These are phyloP conservation scores for Fusarium piperis DNA, from an alignment of 2,329 filamentous ascomycete species.

Conservation along the genomic window DNA sequence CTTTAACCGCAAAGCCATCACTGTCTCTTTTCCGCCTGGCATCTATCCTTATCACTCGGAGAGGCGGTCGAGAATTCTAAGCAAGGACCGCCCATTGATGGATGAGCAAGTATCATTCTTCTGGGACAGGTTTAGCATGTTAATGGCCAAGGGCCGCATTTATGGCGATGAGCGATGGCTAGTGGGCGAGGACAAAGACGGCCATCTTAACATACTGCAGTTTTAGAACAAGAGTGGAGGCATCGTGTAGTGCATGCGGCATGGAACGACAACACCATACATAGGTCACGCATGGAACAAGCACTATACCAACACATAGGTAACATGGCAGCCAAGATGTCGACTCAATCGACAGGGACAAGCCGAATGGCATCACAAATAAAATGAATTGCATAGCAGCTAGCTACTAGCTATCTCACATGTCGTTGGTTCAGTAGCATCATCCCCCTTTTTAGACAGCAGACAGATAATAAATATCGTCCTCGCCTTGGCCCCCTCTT, in stretches of 20 bases:
- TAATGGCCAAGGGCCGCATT: slow-evolving; percentile 64
- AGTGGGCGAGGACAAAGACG: slow-evolving; percentile 64
- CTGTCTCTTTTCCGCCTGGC: slow-evolving; percentile 53
- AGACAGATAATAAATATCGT: slow-evolving; percentile 18
- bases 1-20: slow-evolving; percentile 59
- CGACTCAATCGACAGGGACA: background rate
- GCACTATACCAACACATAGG: background rate
- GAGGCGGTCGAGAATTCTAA: background rate
- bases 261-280: background rate
- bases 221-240: slow-evolving; percentile 48
- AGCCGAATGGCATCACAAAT: slow-evolving; percentile 23
- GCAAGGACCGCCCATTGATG: background rate
- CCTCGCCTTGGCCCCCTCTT: slow-evolving; percentile 5
- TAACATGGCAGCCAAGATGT: background rate
- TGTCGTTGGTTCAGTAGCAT: slow-evolving; percentile 21
- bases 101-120: slow-evolving; percentile 52
- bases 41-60: slow-evolving; percentile 37
- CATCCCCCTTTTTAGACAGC: slow-evolving; percentile 18
- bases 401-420: slow-evolving; percentile 23
- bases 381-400: slow-evolving; percentile 30
- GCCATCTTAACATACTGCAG: slow-evolving; percentile 62
- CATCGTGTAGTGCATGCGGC: background rate
- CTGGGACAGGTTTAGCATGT: slow-evolving; percentile 55
- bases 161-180: slow-evolving; percentile 69
- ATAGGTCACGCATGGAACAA: background rate